Evolutionary conservation across 1,284 basidiomycete species (phyloP), one percentile per base, ranked within the genome.

Genomic region (Macrocybe sp.): DNA sequence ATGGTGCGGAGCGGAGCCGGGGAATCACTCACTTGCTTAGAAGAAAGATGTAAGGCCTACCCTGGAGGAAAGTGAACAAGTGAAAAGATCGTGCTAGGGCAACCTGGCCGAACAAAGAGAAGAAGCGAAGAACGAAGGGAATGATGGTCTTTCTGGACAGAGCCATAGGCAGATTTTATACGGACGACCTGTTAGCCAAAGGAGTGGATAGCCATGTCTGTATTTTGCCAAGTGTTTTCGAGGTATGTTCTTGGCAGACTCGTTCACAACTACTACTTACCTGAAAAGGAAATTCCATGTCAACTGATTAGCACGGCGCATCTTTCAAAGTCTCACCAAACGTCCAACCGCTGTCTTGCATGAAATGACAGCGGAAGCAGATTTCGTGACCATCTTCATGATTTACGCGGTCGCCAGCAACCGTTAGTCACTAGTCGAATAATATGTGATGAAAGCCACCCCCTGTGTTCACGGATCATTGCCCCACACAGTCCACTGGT

Each of bases 31-130:
- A 61, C 58, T 58, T 61, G 59, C 54, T 59, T 55, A 51, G 54
- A 59, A 56, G 55, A 57, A 48, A 47, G 57, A 57, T 58, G 52
- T 60, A 59, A 56, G 53, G 59, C 56, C 55, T 54, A 59, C 57
- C 58, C 53, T 42, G 28, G 41, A 35, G 11, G 31, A 35, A 31
- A 35, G 41, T 42, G 30, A 29, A 51, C n/a, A 51, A 14, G 8
- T 33, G 37, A 39, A 54, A 57, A 57, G 54, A 54, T 54, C 48
- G 51, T 49, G 53, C 47, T 44, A 49, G 54, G 60, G 59, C 60
- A 51, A 56, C 60, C 59, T 58, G 60, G 59, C 59, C 58, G 40
- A 55, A 51, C 9, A 50, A 50, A 40, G 41, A 46, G 48, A 40
- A 48, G 48, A 28, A 28, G 46, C 31, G 22, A 42, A 48, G 46